Conservation (phyloP, 202 grass and related monocot genomes). For the Eragrostis tef region DNA sequence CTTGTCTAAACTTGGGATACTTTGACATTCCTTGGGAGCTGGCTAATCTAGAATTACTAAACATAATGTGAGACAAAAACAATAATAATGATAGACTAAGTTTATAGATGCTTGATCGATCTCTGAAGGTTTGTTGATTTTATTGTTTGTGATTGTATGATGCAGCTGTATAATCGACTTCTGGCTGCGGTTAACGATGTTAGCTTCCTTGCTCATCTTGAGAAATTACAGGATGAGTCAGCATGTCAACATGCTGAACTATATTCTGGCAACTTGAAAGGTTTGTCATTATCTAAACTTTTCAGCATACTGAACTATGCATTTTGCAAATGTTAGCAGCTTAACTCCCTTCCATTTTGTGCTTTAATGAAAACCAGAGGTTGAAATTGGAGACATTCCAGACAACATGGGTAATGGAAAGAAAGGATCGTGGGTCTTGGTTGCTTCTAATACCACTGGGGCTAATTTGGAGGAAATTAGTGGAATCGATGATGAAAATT, state of each 20-base stretch:
- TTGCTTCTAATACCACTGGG: conserved; percentile 57
- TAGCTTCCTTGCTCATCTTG: conserved; percentile 70
- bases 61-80: too few relatives aligned
- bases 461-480: conserved; percentile 83
- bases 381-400: conserved; percentile 60
- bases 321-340: conserved; percentile 14
- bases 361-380: conserved; percentile 39
- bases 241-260: conserved; percentile 33
- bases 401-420: conserved; percentile 58
- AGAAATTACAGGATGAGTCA: conserved; percentile 60
- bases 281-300: conserved; percentile 37
- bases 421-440: conserved; percentile 81
- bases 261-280: conserved; percentile 47
- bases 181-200: conserved; percentile 60
- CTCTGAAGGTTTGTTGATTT: too few relatives aligned
- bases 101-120: too few relatives aligned
- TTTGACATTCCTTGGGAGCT: too few relatives aligned
- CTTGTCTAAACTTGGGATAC: not conserved
- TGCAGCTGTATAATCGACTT: conserved; percentile 76
- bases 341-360: conserved; percentile 31
- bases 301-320: not conserved
- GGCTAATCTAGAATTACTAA: too few relatives aligned
- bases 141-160: conserved; percentile 22
- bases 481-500: conserved; percentile 91
- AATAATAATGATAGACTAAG: too few relatives aligned